These are phyloP conservation scores for Globisporangium abappressorium DNA, from an alignment of 352 stramenopile genomes.

Conservation along the genomic window DNA sequence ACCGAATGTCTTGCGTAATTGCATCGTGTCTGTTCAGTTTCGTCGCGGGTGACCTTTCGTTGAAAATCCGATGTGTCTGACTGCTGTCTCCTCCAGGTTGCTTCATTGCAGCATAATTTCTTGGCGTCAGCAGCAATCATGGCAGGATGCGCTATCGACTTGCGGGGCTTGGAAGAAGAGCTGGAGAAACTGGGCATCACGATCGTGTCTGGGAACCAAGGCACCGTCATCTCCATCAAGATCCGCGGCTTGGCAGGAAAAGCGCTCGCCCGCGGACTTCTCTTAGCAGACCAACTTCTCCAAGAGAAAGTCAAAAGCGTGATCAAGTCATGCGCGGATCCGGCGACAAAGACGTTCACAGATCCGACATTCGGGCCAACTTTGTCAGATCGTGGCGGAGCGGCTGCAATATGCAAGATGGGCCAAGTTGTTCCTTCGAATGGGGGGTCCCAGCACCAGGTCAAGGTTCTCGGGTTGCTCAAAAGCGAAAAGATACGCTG, in stretches of 20 bases:
- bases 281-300: constrained; percentile 65
- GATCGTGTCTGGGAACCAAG: constrained; percentile 70
- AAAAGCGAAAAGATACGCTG: constrained; percentile 78
- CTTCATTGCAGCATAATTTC: background rate
- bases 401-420: constrained; percentile 65
- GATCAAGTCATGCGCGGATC: constrained; percentile 45
- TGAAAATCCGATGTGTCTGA: background rate
- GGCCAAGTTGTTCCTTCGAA: constrained; percentile 51
- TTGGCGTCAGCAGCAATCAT: background rate
- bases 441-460: constrained; percentile 69
- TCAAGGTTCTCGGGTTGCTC: constrained; percentile 65
- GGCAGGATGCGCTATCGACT: constrained; percentile 27
- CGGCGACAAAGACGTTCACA: constrained; percentile 51
- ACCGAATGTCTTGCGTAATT: background rate
- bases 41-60: constrained; percentile 30
- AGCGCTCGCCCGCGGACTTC: constrained; percentile 48
- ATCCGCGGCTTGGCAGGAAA: constrained; percentile 71
- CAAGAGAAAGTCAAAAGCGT: constrained; percentile 73
- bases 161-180: constrained; percentile 67
- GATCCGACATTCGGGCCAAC: constrained; percentile 84
- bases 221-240: constrained; percentile 73
- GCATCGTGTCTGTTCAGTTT: constrained; percentile 8
- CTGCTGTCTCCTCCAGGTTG: background rate
- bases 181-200: constrained; percentile 76
- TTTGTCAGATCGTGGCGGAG: constrained; percentile 48